Conservation (phyloP, 192 early-diverging fungal genomes). For the Phycomyces blakesleeanus region DNA sequence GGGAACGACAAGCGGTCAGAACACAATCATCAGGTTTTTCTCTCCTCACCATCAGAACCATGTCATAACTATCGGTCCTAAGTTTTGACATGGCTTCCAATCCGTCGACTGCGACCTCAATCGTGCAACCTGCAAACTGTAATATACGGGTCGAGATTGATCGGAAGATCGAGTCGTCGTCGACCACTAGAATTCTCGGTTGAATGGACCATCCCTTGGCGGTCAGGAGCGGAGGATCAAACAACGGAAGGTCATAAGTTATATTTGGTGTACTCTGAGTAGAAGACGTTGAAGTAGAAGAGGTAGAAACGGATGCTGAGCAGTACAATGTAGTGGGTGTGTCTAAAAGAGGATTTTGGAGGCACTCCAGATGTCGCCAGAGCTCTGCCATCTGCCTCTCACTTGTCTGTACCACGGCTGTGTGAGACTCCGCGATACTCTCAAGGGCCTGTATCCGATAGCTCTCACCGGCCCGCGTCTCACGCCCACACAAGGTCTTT, state of each 20-base stretch:
- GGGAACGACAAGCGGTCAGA: background rate
- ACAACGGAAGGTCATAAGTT: background rate
- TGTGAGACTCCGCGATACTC: background rate
- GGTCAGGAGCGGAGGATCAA: no score
- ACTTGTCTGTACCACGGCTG: conserved; percentile 12
- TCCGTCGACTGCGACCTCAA: conserved; percentile 70
- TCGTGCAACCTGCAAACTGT: conserved; percentile 62
- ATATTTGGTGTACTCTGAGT: conserved; percentile 2
- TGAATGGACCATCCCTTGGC: conserved; percentile 35
- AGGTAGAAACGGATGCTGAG: background rate
- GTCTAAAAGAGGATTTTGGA: conserved; percentile 30
- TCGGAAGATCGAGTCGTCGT: conserved; percentile 64
- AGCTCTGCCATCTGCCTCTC: conserved; percentile 30
- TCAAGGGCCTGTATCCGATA: background rate
- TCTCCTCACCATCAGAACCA: conserved; percentile 58
- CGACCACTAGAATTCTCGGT: conserved; percentile 60
- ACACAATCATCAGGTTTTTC: no score
- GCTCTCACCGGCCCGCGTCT: background rate
- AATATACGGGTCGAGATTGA: conserved; percentile 50
- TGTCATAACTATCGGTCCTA: conserved; percentile 60
- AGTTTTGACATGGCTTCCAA: conserved; percentile 60
- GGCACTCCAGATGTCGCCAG: conserved; percentile 16
- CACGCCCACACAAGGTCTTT: background rate
- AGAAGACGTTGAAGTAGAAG: background rate
- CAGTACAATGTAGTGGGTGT: conserved; percentile 8